Evolutionary conservation across 495 filamentous ascomycete genomes (phyloP).

Genomic region (Tuber melanosporum): DNA sequence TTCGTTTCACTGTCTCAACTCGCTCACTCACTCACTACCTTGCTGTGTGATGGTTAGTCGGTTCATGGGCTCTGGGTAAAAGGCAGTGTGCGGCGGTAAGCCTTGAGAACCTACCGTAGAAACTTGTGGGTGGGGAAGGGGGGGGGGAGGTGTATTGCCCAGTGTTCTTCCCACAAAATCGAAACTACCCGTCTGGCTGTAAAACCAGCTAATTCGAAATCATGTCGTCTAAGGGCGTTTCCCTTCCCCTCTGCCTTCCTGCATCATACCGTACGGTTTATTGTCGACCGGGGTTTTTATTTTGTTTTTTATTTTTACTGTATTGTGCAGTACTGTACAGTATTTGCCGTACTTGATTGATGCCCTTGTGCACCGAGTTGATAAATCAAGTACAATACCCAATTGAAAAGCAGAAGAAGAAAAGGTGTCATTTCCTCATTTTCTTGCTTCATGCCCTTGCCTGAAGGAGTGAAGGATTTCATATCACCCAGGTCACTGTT

Average conservation of each 20-base stretch:
- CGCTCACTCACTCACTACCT: too few relatives aligned
- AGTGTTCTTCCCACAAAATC: background rate
- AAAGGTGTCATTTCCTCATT: background rate
- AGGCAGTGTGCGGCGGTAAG: background rate
- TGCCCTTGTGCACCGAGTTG: background rate
- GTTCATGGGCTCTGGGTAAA: background rate
- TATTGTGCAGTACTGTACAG: background rate
- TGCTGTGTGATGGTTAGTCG: background rate
- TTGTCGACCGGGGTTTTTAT: background rate
- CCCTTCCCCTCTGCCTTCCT: background rate
- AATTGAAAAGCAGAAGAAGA: background rate
- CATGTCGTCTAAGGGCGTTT: background rate
- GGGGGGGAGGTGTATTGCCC: background rate
- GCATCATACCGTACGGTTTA: background rate
- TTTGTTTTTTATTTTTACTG: background rate
- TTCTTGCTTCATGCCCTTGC: background rate
- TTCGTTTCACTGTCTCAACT: background rate
- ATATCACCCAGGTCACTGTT: background rate
- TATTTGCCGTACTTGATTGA: background rate
- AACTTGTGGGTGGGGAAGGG: background rate
- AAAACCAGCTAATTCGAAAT: background rate
- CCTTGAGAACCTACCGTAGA: background rate
- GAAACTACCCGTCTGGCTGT: background rate
- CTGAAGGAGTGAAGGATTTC: background rate
- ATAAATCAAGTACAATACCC: background rate